Evolutionary conservation across 2,329 filamentous ascomycete genomes (phyloP), one percentile per base, ranked within the genome.

Genomic region (Berkeleyomyces rouxiae): DNA sequence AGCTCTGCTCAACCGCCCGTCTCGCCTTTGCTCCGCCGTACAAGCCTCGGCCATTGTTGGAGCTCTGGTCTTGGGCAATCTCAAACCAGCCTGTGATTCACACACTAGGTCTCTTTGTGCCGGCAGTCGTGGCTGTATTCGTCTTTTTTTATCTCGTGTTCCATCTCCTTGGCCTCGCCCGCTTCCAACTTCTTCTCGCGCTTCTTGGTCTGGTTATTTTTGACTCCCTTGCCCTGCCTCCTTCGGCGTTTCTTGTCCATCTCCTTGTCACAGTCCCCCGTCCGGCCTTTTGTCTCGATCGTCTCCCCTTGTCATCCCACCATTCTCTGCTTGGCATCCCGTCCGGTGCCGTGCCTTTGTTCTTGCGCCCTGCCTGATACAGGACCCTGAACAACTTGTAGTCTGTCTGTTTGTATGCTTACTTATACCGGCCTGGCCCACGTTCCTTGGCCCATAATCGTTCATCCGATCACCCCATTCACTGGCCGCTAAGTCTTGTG

Each of bases 201-300:
- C 33, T 61, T 42, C 47, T 51, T 53, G 37, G 37, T 47, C 39
- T n/a, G 31, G 40, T 43, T 42, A 58, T 59, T 59, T 59, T 59
- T 59, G 16, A 33, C 23, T 59, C 33, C 39, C 39, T 39, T 39
- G 36, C 16, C 43, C 43, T 16, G 11, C 13, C 43, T 16, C 43
- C 13, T 46, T 3, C n/a, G 42, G 23, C 57, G 57, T 42, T 59
- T 39, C 49, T 55, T 55, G 37, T 61, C 46, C n/a, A 13, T 53
- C 37, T 61, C 36, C 58, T 46, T 59, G 40, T 59, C 44, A 47
- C 58, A 59, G 31, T 6, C 16, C 61, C 53, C 65, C 40, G 60
- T 37, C 49, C 36, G 36, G 49, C 49, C n/a, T 13, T 36, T 36
- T 11, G 33, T 23, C 61, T 58, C 64, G 46, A 42, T 63, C 60